Base-by-base conservation (phyloP, 2,329 filamentous ascomycete genomes). In the Epichloe festucae region DNA sequence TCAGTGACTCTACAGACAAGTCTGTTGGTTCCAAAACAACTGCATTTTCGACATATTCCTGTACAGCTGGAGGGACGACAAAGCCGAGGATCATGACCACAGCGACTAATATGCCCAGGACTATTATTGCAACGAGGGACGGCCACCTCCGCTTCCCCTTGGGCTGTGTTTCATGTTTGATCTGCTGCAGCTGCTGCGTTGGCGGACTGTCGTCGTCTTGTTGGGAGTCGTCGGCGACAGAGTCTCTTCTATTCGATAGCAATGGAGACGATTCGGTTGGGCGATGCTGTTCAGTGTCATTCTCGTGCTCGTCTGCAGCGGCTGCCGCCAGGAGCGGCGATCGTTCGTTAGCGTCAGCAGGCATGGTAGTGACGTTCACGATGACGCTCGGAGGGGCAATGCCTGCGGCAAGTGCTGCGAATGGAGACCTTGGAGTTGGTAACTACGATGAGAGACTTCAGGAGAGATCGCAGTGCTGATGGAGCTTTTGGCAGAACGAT, bases 11-110 rank as follows among this genome's bases (percentile, higher is more conserved):
- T 54, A 98, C 82, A 2, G 89, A 89, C 19, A 98, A 70, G 58
- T 84, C 86, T 5, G 85, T 89, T 2, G 93, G 88, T 62, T 90
- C 81, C 57, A 98, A 79, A 17, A 91, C 81, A 23, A 84, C 76
- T 3, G 90, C 88, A 65, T 90, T 76, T 67, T 91, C 85, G 47
- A 86, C 87, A 67, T 98, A 98, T 63, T 88, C 79, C 67, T 95
- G 82, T 11, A 95, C 80, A 7, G 84, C 80, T 15, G 85, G 82
- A 2, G 91, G 90, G 0, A 85, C 79, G 50, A 95, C 78, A 69
- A 95, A 95, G 15, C 83, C 88, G 52, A 91, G 71, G 15, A 85
- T 68, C 53, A 96, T 82, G 58, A 95, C 88, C 31, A 75, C 65
- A 21, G 91, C 60, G 5, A 84, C 73, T 6, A 82, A 61, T 2